phyloP scores from a whole-genome alignment of 208 protist genomes.

The Leishmania braziliensis region DNA sequence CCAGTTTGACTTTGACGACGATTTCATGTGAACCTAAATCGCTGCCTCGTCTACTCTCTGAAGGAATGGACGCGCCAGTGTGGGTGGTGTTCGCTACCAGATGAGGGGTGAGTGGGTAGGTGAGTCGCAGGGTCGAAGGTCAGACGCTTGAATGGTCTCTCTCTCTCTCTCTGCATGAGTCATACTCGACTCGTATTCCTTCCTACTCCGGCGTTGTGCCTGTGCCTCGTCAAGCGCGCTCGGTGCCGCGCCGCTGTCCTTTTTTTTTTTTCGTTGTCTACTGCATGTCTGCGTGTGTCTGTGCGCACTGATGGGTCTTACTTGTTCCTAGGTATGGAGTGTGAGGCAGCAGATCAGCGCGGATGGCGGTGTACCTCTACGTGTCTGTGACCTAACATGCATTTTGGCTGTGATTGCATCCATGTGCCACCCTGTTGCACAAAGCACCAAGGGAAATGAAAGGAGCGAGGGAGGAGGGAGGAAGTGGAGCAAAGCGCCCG shows the following conservation, averaged over 20 bases:
- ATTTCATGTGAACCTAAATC: conserved; percentile 74
- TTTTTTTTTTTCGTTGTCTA: not conserved
- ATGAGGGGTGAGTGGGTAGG: not conserved
- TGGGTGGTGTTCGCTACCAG: not conserved
- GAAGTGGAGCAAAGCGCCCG: not conserved
- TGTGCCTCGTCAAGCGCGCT: not conserved
- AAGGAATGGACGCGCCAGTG: not conserved
- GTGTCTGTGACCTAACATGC: not conserved
- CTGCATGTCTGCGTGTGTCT: not conserved
- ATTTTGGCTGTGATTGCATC: not conserved
- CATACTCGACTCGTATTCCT: not conserved
- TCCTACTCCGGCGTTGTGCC: not conserved
- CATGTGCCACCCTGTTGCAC: not conserved
- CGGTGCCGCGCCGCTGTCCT: too few species aligned
- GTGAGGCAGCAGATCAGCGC: not conserved
- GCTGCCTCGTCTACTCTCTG: not conserved
- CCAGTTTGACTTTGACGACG: conserved; percentile 93
- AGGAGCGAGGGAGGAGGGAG: not conserved
- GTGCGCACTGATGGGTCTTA: not conserved
- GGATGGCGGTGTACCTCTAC: not conserved
- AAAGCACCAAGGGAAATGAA: not conserved
- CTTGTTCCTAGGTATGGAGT: not conserved
- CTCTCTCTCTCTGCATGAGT: not conserved
- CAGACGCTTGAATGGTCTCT: not conserved
- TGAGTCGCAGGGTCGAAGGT: not conserved